Base-by-base conservation (phyloP, 2,329 filamentous ascomycete genomes). In the Sclerotinia trifoliorum region DNA sequence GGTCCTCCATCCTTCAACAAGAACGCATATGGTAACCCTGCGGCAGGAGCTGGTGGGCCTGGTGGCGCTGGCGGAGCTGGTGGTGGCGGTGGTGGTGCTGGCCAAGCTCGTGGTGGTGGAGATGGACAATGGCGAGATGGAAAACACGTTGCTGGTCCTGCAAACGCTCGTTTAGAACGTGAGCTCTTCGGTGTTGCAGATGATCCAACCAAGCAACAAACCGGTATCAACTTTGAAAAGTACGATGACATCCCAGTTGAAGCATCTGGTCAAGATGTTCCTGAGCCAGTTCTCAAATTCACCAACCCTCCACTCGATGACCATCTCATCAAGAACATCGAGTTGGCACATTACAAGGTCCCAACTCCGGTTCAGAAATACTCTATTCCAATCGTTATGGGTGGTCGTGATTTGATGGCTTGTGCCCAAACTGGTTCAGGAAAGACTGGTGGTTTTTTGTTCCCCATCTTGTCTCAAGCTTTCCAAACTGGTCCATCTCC, bases 211-310 rank as follows among this genome's bases (percentile, higher is more conserved):
- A 98, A 97, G 86, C 92, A 97, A 80, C 92, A 96, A 78, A 97
- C 93, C 46, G 95, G 95, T 81, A 98, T 99, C 90, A 99, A 99
- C 87, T 99, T 99, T 80, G 90, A 97, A 84, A 99, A 99, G 86
- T 99, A 99, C 82, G 95, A 99, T 78, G 95, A 99, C 81, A 99
- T 99, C 74, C 95, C 95, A 67, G 95, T 99, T 73, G 95, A 98
- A 83, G 95, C 95, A 72, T 97, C 94, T 70, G 95, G 95, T 70
- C 90, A 93, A 66, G 88, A 96, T 78, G 93, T 98, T 65, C 95
- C 95, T 57, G 95, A 98, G 78, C 91, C 94, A 52, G 92, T 97
- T 74, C 89, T 89, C 73, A 86, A 88, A 71, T 99, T 99, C 86
- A 93, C 88, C 78, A 96, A 95, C 82, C 95, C 95, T 74, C 95